Conservation (phyloP, 2,329 filamentous ascomycete species). For the Hypoxylon sp. region DNA sequence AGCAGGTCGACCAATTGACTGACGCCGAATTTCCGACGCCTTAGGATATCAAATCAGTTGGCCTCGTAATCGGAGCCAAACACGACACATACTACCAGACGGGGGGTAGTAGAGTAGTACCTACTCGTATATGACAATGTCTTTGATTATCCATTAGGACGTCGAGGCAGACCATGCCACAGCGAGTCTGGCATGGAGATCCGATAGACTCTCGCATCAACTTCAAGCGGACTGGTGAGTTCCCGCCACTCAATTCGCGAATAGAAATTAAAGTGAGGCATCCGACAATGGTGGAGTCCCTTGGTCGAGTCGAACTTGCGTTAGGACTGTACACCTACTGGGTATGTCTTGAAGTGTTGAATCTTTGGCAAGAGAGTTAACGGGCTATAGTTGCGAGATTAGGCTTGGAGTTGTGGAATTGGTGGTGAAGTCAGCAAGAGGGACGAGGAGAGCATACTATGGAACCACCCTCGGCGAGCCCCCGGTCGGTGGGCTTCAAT, state of each 20-base stretch:
- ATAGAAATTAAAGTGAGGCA: constrained; percentile 4
- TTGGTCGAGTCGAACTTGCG: neutral
- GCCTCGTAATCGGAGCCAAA: constrained; percentile 2
- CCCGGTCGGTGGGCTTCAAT: neutral
- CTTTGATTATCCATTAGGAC: neutral
- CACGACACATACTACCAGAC: constrained; percentile 11
- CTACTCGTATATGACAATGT: neutral
- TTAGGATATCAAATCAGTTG: neutral
- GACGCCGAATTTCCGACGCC: neutral
- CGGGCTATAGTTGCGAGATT: neutral
- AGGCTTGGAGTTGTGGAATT: neutral
- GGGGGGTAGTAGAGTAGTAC: neutral
- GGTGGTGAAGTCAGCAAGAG: neutral
- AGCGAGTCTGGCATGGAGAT: neutral
- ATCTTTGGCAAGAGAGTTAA: neutral
- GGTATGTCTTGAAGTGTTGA: neutral
- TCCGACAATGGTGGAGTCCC: neutral
- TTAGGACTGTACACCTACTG: neutral
- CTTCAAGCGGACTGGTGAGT: neutral
- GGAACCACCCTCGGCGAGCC: neutral
- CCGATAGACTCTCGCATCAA: neutral
- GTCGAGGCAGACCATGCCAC: neutral
- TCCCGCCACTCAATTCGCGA: neutral
- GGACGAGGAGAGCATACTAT: neutral
- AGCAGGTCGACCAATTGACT: constrained; percentile 1